Percentiles rank a stretch among this genome's conserved stretches.
Evolutionary conservation across 2,329 filamentous ascomycete species (phyloP).

Genomic region (Scopulariopsis brevicaulis): DNA sequence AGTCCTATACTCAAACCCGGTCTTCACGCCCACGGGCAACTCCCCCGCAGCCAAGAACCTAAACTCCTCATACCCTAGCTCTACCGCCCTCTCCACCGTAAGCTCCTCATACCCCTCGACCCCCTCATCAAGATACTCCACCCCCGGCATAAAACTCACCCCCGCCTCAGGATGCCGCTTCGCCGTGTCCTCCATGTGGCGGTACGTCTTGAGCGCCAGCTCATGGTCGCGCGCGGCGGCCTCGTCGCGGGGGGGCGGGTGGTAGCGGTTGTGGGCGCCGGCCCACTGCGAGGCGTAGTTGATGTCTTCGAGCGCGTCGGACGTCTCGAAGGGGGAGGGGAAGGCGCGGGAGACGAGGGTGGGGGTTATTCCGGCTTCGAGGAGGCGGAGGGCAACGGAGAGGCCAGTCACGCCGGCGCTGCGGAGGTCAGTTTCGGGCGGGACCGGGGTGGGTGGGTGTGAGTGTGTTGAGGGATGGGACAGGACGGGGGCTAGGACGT

Average conservation of each 20-base stretch:
- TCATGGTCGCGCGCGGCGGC: slow-evolving; percentile 27
- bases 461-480: neutral
- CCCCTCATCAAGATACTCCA: slow-evolving; percentile 40
- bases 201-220: slow-evolving; percentile 28
- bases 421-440: neutral
- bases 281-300: slow-evolving; percentile 48
- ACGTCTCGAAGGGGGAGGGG: slow-evolving; percentile 31
- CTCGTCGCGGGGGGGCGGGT: slow-evolving; percentile 20
- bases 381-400: slow-evolving; percentile 32
- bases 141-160: slow-evolving; percentile 33
- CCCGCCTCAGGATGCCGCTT: slow-evolving; percentile 24
- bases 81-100: slow-evolving; percentile 16
- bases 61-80: slow-evolving; percentile 24
- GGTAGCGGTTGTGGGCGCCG: slow-evolving; percentile 42
- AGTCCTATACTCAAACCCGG: slow-evolving; percentile 39
- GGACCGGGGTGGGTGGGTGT: neutral
- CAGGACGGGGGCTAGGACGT: neutral
- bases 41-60: slow-evolving; percentile 21
- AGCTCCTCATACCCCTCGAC: slow-evolving; percentile 22
- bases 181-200: slow-evolving; percentile 24
- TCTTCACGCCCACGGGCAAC: slow-evolving; percentile 26
- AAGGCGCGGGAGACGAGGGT: slow-evolving; percentile 34
- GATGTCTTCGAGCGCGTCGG: slow-evolving; percentile 25
- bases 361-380: slow-evolving; percentile 24
- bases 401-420: slow-evolving; percentile 44